Evolutionary conservation across 768 basidiomycete species (phyloP), one percentile per base, ranked within the genome.

Genomic region (Russula compacta): DNA sequence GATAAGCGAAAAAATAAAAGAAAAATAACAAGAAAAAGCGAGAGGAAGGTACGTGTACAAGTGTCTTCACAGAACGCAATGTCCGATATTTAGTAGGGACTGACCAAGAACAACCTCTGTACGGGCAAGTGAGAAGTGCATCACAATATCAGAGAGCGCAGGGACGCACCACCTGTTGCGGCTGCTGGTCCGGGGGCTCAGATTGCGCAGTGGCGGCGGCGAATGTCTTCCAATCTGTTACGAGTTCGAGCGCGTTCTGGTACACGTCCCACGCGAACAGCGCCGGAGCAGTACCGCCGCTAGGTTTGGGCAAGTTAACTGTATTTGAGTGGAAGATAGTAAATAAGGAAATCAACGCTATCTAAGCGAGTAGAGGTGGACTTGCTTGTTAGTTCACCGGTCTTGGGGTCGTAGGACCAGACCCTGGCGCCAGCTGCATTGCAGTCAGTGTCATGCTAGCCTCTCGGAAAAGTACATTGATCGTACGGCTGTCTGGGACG

Each of bases 71-170:
- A 49, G 8, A 24, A 10, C 24, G 29, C 7, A 38, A 11, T 1
- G 35, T 21, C n/a, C 11, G 32, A 17, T 2, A 12, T 11, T 42
- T 39, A 56, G 4, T 12, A 11, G 1, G 17, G 5, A 2, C 36
- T 15, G 36, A 17, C 36, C 36, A 61, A 52, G 33, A 5, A 61
- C n/a, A 61, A 5, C 33, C 36, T 61, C 60, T 61, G 43, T 12
- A 47, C 24, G 24, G 11, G 12, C n/a, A 29, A n/a, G 42, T 50
- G 33, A 61, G 42, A 40, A 32, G 29, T 9, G 2, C 7, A 56
- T 15, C 17, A 29, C 10, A 43, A 6, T 7, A 11, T 21, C 4
- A 29, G n/a, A n/a, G 43, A 15, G n/a, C n/a, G 29, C 15, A 3
- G 11, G 42, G 32, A 17, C 60, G 43, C 19, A 61, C 60, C 55